These are phyloP conservation scores for Verticillium albo-atrum DNA, from an alignment of 2,329 filamentous ascomycete genomes.

Conservation along the genomic window DNA sequence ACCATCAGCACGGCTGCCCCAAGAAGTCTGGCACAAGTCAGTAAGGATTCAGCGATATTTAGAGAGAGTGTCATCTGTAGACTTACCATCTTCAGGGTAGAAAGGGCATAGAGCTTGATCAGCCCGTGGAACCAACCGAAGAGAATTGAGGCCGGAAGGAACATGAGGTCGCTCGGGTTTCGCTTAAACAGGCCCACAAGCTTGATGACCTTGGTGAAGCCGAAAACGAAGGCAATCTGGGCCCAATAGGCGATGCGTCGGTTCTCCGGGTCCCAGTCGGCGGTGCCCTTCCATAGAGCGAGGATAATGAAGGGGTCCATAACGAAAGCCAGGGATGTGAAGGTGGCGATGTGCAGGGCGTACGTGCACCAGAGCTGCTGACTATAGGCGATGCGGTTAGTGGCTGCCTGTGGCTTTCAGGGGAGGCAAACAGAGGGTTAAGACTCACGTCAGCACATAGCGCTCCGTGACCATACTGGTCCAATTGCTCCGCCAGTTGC, in stretches of 20 bases:
- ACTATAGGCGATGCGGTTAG: slow-evolving; percentile 40
- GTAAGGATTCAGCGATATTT: slow-evolving; percentile 1
- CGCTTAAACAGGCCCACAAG: slow-evolving; percentile 80
- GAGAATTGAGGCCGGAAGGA: slow-evolving; percentile 77
- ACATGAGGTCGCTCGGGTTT: slow-evolving; percentile 75
- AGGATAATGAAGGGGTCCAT: slow-evolving; percentile 71
- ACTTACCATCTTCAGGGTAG: slow-evolving; percentile 80
- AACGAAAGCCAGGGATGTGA: slow-evolving; percentile 80
- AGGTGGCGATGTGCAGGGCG: slow-evolving; percentile 85
- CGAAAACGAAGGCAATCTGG: slow-evolving; percentile 70
- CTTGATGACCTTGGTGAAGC: slow-evolving; percentile 86
- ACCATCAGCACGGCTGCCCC: slow-evolving; percentile 90
- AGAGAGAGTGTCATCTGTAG: slow-evolving; percentile 21
- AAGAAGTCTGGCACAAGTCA: slow-evolving; percentile 65
- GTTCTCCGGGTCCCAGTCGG: slow-evolving; percentile 49
- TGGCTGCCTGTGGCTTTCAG: neutral
- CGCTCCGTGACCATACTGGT: slow-evolving; percentile 82
- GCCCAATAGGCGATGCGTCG: slow-evolving; percentile 54
- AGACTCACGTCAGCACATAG: slow-evolving; percentile 79
- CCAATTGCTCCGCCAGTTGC: slow-evolving; percentile 96
- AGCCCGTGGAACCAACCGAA: slow-evolving; percentile 92
- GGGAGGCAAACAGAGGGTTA: neutral
- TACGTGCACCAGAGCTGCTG: slow-evolving; percentile 93
- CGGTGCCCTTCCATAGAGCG: slow-evolving; percentile 65
- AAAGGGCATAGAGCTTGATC: slow-evolving; percentile 85